A percentile compares a stretch with the other conserved stretches of the same genome.
These are phyloP conservation scores for Saccharum officinarum DNA, from an alignment of 176 grass and related monocot genomes.

Conservation along the genomic window DNA sequence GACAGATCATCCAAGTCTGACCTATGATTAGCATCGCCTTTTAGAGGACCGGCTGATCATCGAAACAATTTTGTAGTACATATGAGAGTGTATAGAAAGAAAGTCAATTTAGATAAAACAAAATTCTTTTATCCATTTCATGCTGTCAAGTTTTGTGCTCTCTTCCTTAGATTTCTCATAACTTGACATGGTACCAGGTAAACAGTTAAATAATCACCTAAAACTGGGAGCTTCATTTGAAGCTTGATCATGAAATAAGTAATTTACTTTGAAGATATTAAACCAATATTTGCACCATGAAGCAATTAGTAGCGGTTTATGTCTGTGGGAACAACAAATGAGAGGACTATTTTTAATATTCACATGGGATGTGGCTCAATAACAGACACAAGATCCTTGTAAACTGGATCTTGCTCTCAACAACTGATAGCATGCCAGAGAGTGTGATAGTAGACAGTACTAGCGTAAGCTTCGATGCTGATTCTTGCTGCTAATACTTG, in stretches of 20 bases:
- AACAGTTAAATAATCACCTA: background rate
- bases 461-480: constrained; percentile 20
- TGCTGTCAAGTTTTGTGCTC: background rate
- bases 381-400: constrained; percentile 23
- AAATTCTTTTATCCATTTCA: background rate
- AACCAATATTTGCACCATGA: no score
- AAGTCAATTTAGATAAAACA: no score
- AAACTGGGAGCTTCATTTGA: background rate
- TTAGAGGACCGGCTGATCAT: no score
- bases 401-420: constrained; percentile 40
- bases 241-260: background rate
- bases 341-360: background rate
- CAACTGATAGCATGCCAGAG: background rate
- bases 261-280: no score
- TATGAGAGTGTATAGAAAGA: no score
- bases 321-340: background rate
- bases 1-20: no score
- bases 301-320: background rate
- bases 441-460: background rate
- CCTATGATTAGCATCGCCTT: no score
- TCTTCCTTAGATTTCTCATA: background rate
- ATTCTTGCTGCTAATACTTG: constrained; percentile 32
- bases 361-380: constrained; percentile 8
- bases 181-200: background rate
- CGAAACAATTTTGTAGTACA: no score